These are phyloP conservation scores for Aegilops tauschii DNA, from an alignment of 176 grass and related monocot species.

Conservation along the genomic window DNA sequence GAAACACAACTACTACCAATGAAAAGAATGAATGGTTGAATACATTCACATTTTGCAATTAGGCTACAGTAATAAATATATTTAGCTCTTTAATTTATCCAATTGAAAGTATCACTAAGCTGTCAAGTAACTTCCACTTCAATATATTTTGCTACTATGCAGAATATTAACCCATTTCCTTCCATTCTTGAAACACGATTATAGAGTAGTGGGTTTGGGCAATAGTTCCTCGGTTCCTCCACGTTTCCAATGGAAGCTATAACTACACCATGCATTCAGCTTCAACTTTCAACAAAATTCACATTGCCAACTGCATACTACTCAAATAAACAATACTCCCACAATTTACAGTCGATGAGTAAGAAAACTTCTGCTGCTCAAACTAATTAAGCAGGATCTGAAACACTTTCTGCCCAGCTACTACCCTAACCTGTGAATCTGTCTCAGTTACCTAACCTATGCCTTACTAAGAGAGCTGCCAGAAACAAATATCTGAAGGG, in stretches of 20 bases:
- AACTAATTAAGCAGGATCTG: background rate
- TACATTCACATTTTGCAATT: background rate
- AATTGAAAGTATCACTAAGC: background rate
- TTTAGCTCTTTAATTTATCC: background rate
- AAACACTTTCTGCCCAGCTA: background rate
- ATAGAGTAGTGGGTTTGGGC: background rate
- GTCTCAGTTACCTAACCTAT: slow-evolving; percentile 9
- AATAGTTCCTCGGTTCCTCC: background rate
- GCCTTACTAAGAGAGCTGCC: background rate
- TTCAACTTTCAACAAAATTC: background rate
- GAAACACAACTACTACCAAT: background rate
- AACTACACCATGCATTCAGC: background rate
- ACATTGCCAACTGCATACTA: background rate
- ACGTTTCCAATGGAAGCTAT: background rate
- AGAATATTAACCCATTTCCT: background rate
- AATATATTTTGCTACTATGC: background rate
- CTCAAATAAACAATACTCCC: background rate
- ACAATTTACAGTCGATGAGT: background rate
- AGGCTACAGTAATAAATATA: background rate
- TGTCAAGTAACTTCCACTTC: background rate
- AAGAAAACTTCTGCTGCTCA: background rate
- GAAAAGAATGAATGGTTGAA: background rate
- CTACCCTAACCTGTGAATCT: background rate
- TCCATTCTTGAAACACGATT: background rate
- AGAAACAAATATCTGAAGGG: slow-evolving; percentile 6